These are phyloP conservation scores for Metschnikowia lachancei DNA, from an alignment of 805 yeast species.

Conservation along the genomic window DNA sequence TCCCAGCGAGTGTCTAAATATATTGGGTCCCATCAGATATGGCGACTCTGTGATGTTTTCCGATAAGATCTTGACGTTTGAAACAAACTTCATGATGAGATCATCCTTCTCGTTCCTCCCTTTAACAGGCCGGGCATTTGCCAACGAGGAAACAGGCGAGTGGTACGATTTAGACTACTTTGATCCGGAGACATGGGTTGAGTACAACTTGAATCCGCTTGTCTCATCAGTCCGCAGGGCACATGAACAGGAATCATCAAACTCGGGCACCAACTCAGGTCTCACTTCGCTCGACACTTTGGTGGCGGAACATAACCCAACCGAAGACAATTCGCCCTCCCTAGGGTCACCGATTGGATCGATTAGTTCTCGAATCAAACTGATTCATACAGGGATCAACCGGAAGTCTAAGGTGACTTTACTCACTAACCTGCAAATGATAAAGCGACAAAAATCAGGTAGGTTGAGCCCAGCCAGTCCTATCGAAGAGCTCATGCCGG, in stretches of 20 bases:
- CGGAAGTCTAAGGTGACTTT: slow-evolving; percentile 14
- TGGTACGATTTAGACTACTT: slow-evolving; percentile 69
- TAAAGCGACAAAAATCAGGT: slow-evolving; percentile 25
- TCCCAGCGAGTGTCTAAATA: slow-evolving; percentile 81
- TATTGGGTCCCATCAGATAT: slow-evolving; percentile 77
- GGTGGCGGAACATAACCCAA: slow-evolving; percentile 11
- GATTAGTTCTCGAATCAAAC: slow-evolving; percentile 25
- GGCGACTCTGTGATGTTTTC: slow-evolving; percentile 80
- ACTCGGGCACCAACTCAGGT: slow-evolving; percentile 3
- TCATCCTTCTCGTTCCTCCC: slow-evolving; percentile 80
- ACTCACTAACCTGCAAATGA: slow-evolving; percentile 26
- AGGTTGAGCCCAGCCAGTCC: slow-evolving; percentile 13
- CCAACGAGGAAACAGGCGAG: slow-evolving; percentile 57
- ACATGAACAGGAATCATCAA: slow-evolving; percentile 6
- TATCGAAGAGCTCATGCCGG: slow-evolving; percentile 12
- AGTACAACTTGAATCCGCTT: slow-evolving; percentile 71
- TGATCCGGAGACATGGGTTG: slow-evolving; percentile 77
- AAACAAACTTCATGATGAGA: slow-evolving; percentile 85
- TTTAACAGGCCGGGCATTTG: slow-evolving; percentile 67
- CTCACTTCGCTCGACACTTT: slow-evolving; percentile 10
- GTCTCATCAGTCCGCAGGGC: slow-evolving; percentile 45
- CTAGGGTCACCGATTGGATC: slow-evolving; percentile 10
- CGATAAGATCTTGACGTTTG: slow-evolving; percentile 71
- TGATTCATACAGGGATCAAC: slow-evolving; percentile 15
- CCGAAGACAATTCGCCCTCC: slow-evolving; percentile 2